Percentiles rank a stretch among this genome's conserved stretches.
Conservation (phyloP, 345 rosid genomes). For the Aegle marmelos region DNA sequence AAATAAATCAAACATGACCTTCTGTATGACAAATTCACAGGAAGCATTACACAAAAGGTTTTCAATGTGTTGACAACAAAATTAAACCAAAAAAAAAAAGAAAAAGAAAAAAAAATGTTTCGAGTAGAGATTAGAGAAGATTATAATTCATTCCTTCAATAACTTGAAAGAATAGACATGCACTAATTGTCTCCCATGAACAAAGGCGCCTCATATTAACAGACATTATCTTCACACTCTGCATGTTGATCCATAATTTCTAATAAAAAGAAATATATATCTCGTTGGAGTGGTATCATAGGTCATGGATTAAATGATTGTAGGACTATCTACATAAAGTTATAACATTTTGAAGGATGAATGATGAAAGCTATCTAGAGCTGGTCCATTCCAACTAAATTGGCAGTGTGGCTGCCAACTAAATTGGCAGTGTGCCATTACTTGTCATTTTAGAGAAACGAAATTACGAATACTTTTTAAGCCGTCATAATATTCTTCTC, state of each 20-base stretch:
- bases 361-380: background rate
- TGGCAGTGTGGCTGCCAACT: background rate
- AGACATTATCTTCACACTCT: background rate
- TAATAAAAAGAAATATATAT: background rate
- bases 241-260: slow-evolving; percentile 6
- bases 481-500: too few species aligned
- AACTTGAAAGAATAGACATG: slow-evolving; percentile 9
- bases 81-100: too few species aligned
- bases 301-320: background rate
- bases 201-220: background rate
- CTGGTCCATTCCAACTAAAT: background rate
- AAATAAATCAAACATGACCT: background rate
- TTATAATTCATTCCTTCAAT: background rate
- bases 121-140: too few species aligned
- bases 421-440: too few species aligned
- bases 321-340: background rate
- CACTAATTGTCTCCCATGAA: slow-evolving; percentile 19
- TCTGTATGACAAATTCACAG: background rate
- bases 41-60: background rate
- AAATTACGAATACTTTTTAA: too few species aligned
- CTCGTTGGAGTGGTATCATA: background rate
- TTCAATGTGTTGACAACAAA: slow-evolving; percentile 9
- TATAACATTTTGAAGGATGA: background rate
- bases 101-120: background rate
- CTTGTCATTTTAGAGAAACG: too few species aligned